Base-by-base conservation (phyloP, 768 basidiomycete species). In the Pilatotrama ljubarskyi region DNA sequence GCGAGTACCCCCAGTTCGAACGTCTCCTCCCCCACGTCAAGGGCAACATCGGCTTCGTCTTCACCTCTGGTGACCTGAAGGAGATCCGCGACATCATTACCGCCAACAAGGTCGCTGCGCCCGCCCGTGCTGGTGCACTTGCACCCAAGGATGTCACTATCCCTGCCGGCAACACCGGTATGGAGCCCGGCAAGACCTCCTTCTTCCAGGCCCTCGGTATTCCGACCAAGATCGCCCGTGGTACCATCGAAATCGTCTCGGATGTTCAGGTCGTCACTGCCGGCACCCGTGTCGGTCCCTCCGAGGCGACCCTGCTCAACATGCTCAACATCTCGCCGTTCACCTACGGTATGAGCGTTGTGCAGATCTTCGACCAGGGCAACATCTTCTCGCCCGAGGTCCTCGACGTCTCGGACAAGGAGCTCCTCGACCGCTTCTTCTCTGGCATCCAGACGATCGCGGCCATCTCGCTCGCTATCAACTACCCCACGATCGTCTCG, bases 191-290 rank as follows among this genome's bases (percentile, higher is more conserved):
- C 72, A 99, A 99, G 85, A 99, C 97, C 62, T 97, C 97, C 69
- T 99, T 98, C 93, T 99, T 99, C 93, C 97, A 99, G 84, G 97
- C 97, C 58, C 89, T 99, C 73, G 89, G 91, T 81, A 95, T 99
- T 77, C 96, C 97, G 47, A 99, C 97, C 76, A 99, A 99, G 86
- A 98, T 99, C 67, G 95, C 97, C 51, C 91, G 97, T 87, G 97
- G 97, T 83, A 98, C 97, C 55, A 98, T 99, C 70, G 97, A 99
- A 93, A 99, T 98, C 74, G 93, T 97, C 61, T 84, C 88, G 65
- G 95, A 98, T 72, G 89, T 98, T 73, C 88, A 95, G 80, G 95
- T 99, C 81, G 93, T 99, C 72, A 78, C 79, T 46, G 92, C 88
- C 55, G 95, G 95, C 62, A 88, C 86, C 66, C 92, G 93, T 81